Evolutionary conservation across 176 grass and related monocot species (phyloP).

Genomic region (Typha latifolia): DNA sequence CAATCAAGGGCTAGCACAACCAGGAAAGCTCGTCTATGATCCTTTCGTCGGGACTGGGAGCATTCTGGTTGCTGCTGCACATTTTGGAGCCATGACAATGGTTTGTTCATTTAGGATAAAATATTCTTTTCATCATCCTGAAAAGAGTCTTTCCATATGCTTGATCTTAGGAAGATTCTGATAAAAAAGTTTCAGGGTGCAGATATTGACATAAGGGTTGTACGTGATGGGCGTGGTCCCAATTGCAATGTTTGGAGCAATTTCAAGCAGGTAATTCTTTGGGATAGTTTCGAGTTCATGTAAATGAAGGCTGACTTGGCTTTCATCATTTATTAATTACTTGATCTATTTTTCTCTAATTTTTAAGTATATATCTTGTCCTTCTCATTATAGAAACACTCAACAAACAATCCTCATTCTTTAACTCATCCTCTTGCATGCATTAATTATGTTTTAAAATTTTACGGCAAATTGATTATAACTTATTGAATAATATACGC

Average conservation of each 20-base stretch:
- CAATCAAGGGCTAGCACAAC: constrained; percentile 57
- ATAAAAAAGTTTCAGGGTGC: constrained; percentile 67
- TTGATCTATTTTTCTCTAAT: not conserved
- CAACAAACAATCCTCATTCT: too few species aligned
- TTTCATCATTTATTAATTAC: not conserved
- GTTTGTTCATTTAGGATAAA: constrained; percentile 31
- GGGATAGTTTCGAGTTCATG: not conserved
- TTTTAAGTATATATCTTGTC: too few species aligned
- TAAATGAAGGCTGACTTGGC: not conserved
- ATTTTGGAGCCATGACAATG: constrained; percentile 99
- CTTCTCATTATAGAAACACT: too few species aligned
- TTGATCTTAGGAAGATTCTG: constrained; percentile 22
- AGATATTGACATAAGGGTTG: constrained; percentile 99
- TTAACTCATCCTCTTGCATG: too few species aligned
- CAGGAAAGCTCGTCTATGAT: constrained; percentile 81
- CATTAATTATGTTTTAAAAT: too few species aligned
- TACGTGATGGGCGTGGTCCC: constrained; percentile 83
- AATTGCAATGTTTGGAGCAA: constrained; percentile 98
- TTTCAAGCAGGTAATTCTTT: constrained; percentile 73
- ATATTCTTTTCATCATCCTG: not conserved
- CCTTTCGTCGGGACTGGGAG: constrained; percentile 94
- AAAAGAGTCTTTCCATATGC: not conserved
- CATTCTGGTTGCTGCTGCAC: constrained; percentile 82
- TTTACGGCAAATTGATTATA: too few species aligned
- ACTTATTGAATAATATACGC: too few species aligned